Evolutionary conservation across 768 basidiomycete genomes (phyloP).

Genomic region (Amanita jacksonii): DNA sequence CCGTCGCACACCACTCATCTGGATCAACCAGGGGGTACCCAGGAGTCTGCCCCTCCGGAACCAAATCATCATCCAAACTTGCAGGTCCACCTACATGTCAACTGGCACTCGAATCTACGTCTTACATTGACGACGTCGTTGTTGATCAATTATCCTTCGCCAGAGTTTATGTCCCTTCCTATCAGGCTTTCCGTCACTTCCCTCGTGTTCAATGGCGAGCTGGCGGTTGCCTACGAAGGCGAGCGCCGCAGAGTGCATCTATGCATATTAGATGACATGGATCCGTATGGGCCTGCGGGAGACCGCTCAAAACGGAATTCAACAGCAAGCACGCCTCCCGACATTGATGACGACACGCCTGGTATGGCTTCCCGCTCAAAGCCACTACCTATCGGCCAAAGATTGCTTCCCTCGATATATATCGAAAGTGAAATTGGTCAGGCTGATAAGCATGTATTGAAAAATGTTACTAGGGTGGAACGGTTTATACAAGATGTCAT

Average conservation of each 20-base stretch:
- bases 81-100: slow-evolving; percentile 79
- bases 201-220: slow-evolving; percentile 75
- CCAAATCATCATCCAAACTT: slow-evolving; percentile 53
- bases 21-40: slow-evolving; percentile 9
- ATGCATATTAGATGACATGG: slow-evolving; percentile 81
- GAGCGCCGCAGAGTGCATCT: slow-evolving; percentile 73
- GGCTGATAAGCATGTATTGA: slow-evolving; percentile 88
- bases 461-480: slow-evolving; percentile 94
- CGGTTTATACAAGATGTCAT: slow-evolving; percentile 93
- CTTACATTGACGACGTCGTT: slow-evolving; percentile 87
- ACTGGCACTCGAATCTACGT: slow-evolving; percentile 82
- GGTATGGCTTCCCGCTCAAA: slow-evolving; percentile 40
- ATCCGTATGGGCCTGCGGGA: slow-evolving; percentile 73
- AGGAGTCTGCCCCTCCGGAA: slow-evolving; percentile 17
- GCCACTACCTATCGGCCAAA: slow-evolving; percentile 69
- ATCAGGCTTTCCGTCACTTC: slow-evolving; percentile 91
- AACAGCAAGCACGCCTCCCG: slow-evolving; percentile 45
- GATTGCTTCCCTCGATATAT: slow-evolving; percentile 75
- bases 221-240: slow-evolving; percentile 89
- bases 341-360: slow-evolving; percentile 47
- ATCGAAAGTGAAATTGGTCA: slow-evolving; percentile 98
- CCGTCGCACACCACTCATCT: slow-evolving; percentile 13
- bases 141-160: slow-evolving; percentile 94
- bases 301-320: slow-evolving; percentile 41
- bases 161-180: slow-evolving; percentile 93